Evolutionary conservation across 805 yeast genomes (phyloP).

Genomic region (Starmerella tilneyi): DNA sequence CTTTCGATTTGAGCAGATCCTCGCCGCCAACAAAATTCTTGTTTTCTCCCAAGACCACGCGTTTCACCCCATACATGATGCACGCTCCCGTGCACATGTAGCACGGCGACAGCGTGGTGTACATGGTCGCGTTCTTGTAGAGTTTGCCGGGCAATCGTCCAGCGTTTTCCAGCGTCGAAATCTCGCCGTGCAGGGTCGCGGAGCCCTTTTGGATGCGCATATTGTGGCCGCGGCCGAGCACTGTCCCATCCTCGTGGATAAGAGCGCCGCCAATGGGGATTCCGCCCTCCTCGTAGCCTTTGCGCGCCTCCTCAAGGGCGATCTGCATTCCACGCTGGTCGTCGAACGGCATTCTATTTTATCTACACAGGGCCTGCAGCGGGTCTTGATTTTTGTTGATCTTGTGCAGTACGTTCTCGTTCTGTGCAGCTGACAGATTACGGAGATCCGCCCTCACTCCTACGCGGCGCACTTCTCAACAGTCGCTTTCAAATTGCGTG

Average conservation of each 20-base stretch:
- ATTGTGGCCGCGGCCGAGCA: slow-evolving; percentile 85
- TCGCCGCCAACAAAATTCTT: slow-evolving; percentile 76
- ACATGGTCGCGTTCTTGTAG: slow-evolving; percentile 79
- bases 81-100: slow-evolving; percentile 94
- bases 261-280: slow-evolving; percentile 80
- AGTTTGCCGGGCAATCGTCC: slow-evolving; percentile 74
- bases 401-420: too few species aligned
- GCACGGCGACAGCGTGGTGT: slow-evolving; percentile 88
- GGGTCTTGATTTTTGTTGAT: too few species aligned
- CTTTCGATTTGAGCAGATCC: slow-evolving; percentile 52
- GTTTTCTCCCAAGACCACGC: slow-evolving; percentile 87
- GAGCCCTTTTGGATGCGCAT: slow-evolving; percentile 76
- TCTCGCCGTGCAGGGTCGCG: slow-evolving; percentile 86
- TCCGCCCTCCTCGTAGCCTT: slow-evolving; percentile 68
- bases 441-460: too few species aligned
- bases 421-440: too few species aligned
- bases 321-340: slow-evolving; percentile 27
- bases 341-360: slow-evolving; percentile 12
- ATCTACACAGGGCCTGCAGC: too few species aligned
- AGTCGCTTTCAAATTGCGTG: too few species aligned
- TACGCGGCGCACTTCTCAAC: too few species aligned
- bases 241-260: slow-evolving; percentile 61
- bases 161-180: slow-evolving; percentile 76
- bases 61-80: slow-evolving; percentile 71
- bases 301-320: slow-evolving; percentile 31